Evolutionary conservation across 352 stramenopile species (phyloP).

Genomic region (Phytopythium boreale): DNA sequence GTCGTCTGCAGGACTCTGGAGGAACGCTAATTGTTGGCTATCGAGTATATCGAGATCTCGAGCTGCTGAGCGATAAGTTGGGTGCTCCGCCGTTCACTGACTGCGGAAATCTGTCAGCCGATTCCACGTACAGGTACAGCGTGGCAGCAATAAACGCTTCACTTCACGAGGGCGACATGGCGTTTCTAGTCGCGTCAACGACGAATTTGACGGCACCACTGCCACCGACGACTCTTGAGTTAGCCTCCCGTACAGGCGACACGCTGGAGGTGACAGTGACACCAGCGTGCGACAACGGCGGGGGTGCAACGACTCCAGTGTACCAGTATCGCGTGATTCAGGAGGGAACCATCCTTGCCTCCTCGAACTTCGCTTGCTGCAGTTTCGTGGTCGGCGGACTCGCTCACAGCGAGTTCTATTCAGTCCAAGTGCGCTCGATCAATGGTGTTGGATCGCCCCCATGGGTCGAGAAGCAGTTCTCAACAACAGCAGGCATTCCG

Average conservation of each 20-base stretch:
- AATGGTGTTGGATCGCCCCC: constrained; percentile 22
- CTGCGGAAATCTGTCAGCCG: constrained; percentile 33
- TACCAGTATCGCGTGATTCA: constrained; percentile 39
- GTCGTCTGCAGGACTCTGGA: constrained; percentile 27
- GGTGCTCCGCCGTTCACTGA: constrained; percentile 39
- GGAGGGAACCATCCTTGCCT: constrained; percentile 7
- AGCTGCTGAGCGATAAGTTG: constrained; percentile 24
- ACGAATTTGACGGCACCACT: constrained; percentile 24
- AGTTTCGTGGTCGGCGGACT: constrained; percentile 30
- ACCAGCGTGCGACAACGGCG: constrained; percentile 38
- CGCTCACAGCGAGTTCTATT: constrained; percentile 19
- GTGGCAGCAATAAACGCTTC: constrained; percentile 40
- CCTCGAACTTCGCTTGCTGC: constrained; percentile 41
- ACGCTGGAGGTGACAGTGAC: constrained; percentile 37
- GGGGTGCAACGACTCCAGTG: constrained; percentile 9
- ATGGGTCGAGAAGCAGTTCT: constrained; percentile 16
- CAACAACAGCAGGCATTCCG: constrained; percentile 36
- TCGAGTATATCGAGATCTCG: constrained; percentile 55
- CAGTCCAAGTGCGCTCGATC: constrained; percentile 20
- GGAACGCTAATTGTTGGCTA: constrained; percentile 44
- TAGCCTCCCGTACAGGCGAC: constrained; percentile 16
- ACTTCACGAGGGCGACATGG: constrained; percentile 29
- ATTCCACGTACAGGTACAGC: constrained; percentile 44
- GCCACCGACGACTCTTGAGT: constrained; percentile 14
- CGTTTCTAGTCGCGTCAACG: constrained; percentile 24